Evolutionary conservation across 1,139 yeast genomes (phyloP), one percentile per base, ranked within the genome.

Genomic region (Eremothecium cymbalariae): DNA sequence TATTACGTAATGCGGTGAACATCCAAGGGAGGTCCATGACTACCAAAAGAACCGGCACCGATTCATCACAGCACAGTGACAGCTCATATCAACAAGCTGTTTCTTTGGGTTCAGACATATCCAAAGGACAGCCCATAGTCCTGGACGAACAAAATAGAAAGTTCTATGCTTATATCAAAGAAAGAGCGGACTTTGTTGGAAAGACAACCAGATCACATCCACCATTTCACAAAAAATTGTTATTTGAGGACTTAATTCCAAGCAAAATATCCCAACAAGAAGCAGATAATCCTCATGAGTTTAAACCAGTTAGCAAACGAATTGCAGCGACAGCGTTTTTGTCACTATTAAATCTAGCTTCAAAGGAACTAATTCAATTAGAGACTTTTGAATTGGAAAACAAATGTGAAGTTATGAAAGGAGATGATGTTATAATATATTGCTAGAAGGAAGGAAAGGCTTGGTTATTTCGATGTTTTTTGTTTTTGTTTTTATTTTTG

Each of bases 271-370:
- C 45, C 3, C 37, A 36, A 8, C 37, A 32, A 8, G 36, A 24
- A 8, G 36, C 36, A 3, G 33, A 33, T 6, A 14, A 14, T 9
- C 27, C 20, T 7, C 28, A 37, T 5, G 25, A 19, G 4, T 28
- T 13, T 9, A 32, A 22, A 7, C 18, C 34, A 4, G 46, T 50
- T 13, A 44, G 45, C 21, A 51, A 44, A 32, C 41, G 41, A 20
- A 43, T 54, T 6, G 59, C 57, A 5, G 54, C 58, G 8, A 52
- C 48, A 24, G 59, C 58, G 0, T 55, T 55, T 32, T 33, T 55
- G 11, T 49, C 57, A 2, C 17, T 55, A 18, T 35, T 55, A 15
- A 48, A 45, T 20, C 37, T 55, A n/a, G 57, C 59, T 1, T 42
- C 57, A 3, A 47, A 45, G 32, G 50, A 45, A 17, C 14, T 41